Conservation (phyloP, 2,329 filamentous ascomycete genomes). For the Fulvia fulva region DNA sequence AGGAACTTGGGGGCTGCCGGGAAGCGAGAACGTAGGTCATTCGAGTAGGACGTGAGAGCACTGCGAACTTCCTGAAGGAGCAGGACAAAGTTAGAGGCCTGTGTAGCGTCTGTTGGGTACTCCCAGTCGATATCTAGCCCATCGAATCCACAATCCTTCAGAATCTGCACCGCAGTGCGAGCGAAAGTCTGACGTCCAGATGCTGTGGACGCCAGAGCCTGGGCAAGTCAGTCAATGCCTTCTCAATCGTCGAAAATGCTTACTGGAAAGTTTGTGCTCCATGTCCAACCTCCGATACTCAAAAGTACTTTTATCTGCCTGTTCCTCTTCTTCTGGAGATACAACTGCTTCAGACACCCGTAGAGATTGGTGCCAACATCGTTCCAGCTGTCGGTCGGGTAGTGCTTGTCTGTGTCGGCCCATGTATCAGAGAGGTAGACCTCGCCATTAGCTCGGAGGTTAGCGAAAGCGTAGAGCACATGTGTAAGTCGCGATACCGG, state of each 20-base stretch:
- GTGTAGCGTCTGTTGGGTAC: slow-evolving; percentile 39
- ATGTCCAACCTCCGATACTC: slow-evolving; percentile 79
- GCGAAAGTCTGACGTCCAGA: slow-evolving; percentile 64
- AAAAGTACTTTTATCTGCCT: slow-evolving; percentile 74
- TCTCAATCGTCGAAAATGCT: background rate
- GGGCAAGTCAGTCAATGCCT: background rate
- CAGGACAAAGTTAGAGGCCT: slow-evolving; percentile 39
- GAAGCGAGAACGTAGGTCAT: background rate
- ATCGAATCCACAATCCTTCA: slow-evolving; percentile 75
- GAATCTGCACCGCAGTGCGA: slow-evolving; percentile 64
- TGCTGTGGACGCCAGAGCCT: slow-evolving; percentile 57
- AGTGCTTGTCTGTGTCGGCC: slow-evolving; percentile 67
- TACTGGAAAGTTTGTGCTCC: slow-evolving; percentile 69
- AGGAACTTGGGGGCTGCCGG: slow-evolving; percentile 38
- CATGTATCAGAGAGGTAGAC: slow-evolving; percentile 68
- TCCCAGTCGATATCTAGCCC: slow-evolving; percentile 49
- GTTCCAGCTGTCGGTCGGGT: slow-evolving; percentile 62
- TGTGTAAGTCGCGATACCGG: slow-evolving; percentile 79
- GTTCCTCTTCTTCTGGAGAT: slow-evolving; percentile 69
- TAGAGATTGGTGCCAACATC: slow-evolving; percentile 67
- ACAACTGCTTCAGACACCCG: slow-evolving; percentile 74
- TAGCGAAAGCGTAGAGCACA: slow-evolving; percentile 88
- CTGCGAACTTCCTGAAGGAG: slow-evolving; percentile 37
- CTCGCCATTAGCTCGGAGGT: slow-evolving; percentile 76
- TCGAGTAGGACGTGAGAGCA: slow-evolving; percentile 40